Percentiles rank a stretch among this genome's conserved stretches.
These are phyloP conservation scores for Colletotrichum salicis DNA, from an alignment of 2,329 filamentous ascomycete species.

Conservation along the genomic window DNA sequence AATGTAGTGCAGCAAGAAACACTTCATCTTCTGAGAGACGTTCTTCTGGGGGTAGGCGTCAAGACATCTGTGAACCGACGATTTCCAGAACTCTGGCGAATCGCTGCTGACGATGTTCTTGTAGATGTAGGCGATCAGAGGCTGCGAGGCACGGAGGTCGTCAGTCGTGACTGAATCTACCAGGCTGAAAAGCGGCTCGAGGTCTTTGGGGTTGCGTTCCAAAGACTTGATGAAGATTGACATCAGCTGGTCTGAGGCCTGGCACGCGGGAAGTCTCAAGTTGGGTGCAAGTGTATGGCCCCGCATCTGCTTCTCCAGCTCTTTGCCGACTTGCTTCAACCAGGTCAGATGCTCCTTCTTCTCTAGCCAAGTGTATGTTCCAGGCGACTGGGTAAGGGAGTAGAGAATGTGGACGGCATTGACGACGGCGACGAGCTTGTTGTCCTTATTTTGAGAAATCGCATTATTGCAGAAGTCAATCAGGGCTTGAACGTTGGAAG, in stretches of 20 bases:
- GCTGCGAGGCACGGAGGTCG: conserved; percentile 81
- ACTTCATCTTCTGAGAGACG: conserved; percentile 88
- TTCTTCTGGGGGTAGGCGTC: conserved; percentile 85
- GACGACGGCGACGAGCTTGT: conserved; percentile 75
- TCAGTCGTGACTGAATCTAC: conserved; percentile 86
- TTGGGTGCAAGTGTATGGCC: conserved; percentile 75
- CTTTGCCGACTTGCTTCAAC: conserved; percentile 76
- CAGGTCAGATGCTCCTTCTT: conserved; percentile 69
- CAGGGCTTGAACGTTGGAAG: conserved; percentile 78
- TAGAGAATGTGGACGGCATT: conserved; percentile 89
- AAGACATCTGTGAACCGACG: conserved; percentile 83
- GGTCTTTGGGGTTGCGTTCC: conserved; percentile 76
- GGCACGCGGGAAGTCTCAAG: conserved; percentile 85
- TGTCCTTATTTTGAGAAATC: conserved; percentile 74
- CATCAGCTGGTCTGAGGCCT: conserved; percentile 90
- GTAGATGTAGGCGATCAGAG: conserved; percentile 86
- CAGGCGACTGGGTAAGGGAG: conserved; percentile 76
- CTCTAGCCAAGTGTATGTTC: conserved; percentile 77
- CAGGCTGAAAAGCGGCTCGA: conserved; percentile 86
- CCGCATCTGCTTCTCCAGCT: conserved; percentile 80
- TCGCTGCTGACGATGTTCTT: conserved; percentile 83
- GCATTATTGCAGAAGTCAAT: conserved; percentile 74
- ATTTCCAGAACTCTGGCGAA: conserved; percentile 86
- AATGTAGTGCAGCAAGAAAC: conserved; percentile 89
- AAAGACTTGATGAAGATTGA: conserved; percentile 85